Conservation (phyloP, 177 flowering plant genomes). For the Tripterygium wilfordii region DNA sequence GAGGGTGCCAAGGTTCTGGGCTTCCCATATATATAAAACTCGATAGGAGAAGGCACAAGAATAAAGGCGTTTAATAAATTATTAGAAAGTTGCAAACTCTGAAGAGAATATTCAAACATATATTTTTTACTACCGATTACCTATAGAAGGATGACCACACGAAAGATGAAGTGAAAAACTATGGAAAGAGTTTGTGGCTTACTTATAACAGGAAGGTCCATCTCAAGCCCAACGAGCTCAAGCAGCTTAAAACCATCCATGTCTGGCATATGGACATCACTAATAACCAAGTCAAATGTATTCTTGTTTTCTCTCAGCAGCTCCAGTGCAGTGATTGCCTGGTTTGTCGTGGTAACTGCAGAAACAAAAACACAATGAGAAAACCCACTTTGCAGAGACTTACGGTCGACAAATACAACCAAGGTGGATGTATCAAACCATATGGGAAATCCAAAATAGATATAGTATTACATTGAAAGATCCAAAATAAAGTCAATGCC, state of each 20-base stretch:
- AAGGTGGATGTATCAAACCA: not conserved
- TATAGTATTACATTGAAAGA: too few relatives aligned
- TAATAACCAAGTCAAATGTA: slow-evolving; percentile 54
- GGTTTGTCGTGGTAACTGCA: slow-evolving; percentile 44
- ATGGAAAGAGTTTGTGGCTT: slow-evolving; percentile 9
- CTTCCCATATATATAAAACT: too few relatives aligned
- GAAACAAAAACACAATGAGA: slow-evolving; percentile 2
- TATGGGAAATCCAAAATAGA: too few relatives aligned
- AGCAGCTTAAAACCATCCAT: slow-evolving; percentile 69
- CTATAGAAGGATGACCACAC: not conserved
- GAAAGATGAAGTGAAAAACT: not conserved
- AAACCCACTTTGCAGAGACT: not conserved
- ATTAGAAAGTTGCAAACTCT: too few relatives aligned
- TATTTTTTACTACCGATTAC: not conserved
- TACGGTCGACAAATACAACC: not conserved
- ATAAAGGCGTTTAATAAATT: too few relatives aligned
- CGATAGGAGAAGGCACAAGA: too few relatives aligned
- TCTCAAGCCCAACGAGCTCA: slow-evolving; percentile 61
- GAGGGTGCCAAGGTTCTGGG: too few relatives aligned
- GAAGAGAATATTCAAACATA: too few relatives aligned
- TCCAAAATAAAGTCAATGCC: too few relatives aligned
- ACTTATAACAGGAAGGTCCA: slow-evolving; percentile 72
- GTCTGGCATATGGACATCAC: slow-evolving; percentile 67
- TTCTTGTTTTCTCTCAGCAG: slow-evolving; percentile 48
- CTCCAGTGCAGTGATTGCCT: slow-evolving; percentile 40